Evolutionary conservation across 257 asterid species (phyloP), one percentile per base, ranked within the genome.

Genomic region (Ballota nigra): DNA sequence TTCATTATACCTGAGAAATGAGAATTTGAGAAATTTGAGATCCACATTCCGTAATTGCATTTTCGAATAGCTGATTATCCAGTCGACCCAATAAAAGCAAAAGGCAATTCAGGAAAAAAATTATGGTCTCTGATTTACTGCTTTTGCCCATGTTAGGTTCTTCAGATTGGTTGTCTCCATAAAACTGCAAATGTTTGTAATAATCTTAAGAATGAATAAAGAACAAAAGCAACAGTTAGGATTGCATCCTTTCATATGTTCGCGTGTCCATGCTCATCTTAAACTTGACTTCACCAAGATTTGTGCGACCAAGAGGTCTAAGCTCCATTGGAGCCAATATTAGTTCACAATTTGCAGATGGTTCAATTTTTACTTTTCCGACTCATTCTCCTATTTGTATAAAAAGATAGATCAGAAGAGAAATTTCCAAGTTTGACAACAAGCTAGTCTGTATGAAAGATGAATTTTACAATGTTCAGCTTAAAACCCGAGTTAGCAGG

Each of bases 41-140:
- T 74, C 94, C 97, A 83, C 72, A 84, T 74, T 93, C 96, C 60
- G 79, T 75, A 71, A 87, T 57, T 73, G 89, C 85, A 62, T 69
- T 75, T 64, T 72, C 89, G 75, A 90, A 87, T 70, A 83, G 88
- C 81, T 83, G 86, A 66, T 70, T 68, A 83, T 82, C 80, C 64
- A 93, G 77, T 53, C 90, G 86, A 28, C 98, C 96, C 89, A 93
- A 69, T 65, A 87, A 79, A 81, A 93, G 96, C 77, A 89, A 73
- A 70, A 90, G 84, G 80, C 98, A 93, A 73, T 87, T 90, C 81
- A 93, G 67, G 79, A 93, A 93, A 81, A 93, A 90, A 61, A 75
- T 87, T 11, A 88, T 66, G 23, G 93, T 93, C 75, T 87, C 96
- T 33, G 73, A 73, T 77, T 87, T 86, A 81, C 90, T 82, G 68